Evolutionary conservation across 257 asterid species (phyloP), one percentile per base, ranked within the genome.

Genomic region (Datura wrightii): DNA sequence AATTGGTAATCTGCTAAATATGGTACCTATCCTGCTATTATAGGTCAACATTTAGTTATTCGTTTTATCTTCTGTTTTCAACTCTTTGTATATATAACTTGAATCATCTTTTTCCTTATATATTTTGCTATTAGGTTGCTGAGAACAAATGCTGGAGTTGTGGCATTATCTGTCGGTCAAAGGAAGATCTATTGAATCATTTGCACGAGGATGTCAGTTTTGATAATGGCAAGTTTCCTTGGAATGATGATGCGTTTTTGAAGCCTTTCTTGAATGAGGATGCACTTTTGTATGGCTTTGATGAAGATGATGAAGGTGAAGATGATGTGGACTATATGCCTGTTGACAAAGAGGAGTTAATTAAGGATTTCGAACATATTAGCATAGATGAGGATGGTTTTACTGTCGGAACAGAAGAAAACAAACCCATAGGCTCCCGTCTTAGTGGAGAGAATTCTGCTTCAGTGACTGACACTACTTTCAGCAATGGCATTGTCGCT

Each of bases 181-280:
- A 84, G 83, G 89, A 84, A 84, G 97, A 87, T 79, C 19, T 96
- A 90, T 92, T 72, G 70, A 87, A 87, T 59, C 98, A 94, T 88
- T 85, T 92, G 55, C 98, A 92, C 42, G 85, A 85, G 85, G 84
- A 62, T 16, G 83, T 50, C 63, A 78, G 53, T 59, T 89, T 86
- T 82, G 89, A 86, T 65, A 82, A 85, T 5, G 87, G 50, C 85
- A 79, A 18, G 79, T 79, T 90, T 60, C 99, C 95, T 14, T 96
- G 97, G 98, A 92, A 92, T 84, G 95, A 90, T 83, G 97, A 94
- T 71, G 87, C 58, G 84, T 96, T 92, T 91, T 91, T 96, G 71
- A 90, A 76, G 59, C 97, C 99, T 31, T 87, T 92, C 88, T 80
- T 93, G 93, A 94, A 87, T 86, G 98, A 94, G 69, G 99, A 96